Base-by-base conservation (phyloP, 1,284 basidiomycete species). In the Ganoderma lingzhi region DNA sequence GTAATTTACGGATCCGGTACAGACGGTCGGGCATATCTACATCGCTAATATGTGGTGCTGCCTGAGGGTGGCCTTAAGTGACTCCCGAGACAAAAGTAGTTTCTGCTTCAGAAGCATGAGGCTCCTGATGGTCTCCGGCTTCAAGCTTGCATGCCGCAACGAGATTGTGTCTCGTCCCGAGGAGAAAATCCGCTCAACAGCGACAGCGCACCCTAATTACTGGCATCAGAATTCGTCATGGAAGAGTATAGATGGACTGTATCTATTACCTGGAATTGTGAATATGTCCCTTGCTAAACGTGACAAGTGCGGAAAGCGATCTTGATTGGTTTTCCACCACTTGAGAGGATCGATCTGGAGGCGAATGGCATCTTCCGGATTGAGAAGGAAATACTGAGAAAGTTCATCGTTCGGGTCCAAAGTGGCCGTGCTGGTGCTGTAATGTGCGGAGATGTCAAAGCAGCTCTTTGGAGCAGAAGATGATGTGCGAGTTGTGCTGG, bases 101-200 rank as follows among this genome's bases (percentile, higher is more conserved):
- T 51, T 6, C 10, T 68, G 62, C 44, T 64, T 64, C 23, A 64
- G 8, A 1, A 68, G 35, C 67, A 68, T 68, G 14, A 70, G 62
- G 39, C 17, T 41, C 6, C 65, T 61, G 19, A 70, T 70, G n/a
- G 69, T 70, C 6, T 62, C 65, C 3, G 69, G 60, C 55, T 66
- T 67, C 23, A 70, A 30, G 35, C 65, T 67, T 28, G 69, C 65
- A 28, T 65, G 69, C 5, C 69, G 65, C 3, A 70, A 30, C 8
- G 69, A 59, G 14, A 64, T 55, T 55, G 63, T 64, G 39, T 64
- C 63, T 6, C 63, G 63, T 6, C 6, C 63, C 0, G 1, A 35
- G 3, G 61, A 66, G 56, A 70, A 70, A 28, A 70, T 35, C 4
- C 69, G 65, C 65, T 70, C 69, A 19, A 70, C 69, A 1, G 69